A percentile compares a stretch with the other conserved stretches of the same genome.
These are phyloP conservation scores for Xylariales sp. DNA, from an alignment of 2,329 filamentous ascomycete genomes.

Conservation along the genomic window DNA sequence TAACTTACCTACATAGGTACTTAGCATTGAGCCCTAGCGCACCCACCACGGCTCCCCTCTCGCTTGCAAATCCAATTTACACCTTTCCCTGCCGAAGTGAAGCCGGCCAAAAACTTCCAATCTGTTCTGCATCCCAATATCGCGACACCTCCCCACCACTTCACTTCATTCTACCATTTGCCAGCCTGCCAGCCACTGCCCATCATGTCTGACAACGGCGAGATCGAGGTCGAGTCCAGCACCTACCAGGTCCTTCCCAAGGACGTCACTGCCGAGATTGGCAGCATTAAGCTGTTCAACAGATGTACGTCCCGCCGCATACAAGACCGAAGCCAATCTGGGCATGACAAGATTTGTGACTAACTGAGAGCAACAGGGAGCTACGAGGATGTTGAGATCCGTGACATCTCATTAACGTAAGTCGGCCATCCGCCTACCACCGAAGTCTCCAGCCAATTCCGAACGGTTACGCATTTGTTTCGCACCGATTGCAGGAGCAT, in stretches of 20 bases:
- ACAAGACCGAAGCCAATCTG: conserved; percentile 38
- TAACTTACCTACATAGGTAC: conserved; percentile 14
- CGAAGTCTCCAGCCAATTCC: conserved; percentile 40
- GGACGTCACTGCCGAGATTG: conserved; percentile 80
- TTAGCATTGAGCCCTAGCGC: conserved; percentile 38
- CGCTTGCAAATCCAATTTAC: conserved; percentile 39
- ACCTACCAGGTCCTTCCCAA: conserved; percentile 77
- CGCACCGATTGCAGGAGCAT: conserved; percentile 32
- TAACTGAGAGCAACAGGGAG: conserved; percentile 53
- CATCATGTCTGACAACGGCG: conserved; percentile 83
- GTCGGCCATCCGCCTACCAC: conserved; percentile 53
- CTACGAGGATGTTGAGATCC: conserved; percentile 99
- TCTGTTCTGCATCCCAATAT: conserved; percentile 46
- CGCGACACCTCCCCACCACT: conserved; percentile 50
- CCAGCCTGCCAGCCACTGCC: conserved; percentile 44
- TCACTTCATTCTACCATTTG: conserved; percentile 40
- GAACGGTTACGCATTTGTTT: conserved; percentile 21
- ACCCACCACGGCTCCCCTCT: conserved; percentile 39
- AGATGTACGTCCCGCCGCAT: conserved; percentile 49
- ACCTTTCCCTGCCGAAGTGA: conserved; percentile 39
- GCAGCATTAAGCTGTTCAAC: conserved; percentile 87
- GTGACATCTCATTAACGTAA: conserved; percentile 99
- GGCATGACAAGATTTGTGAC: conserved; percentile 9
- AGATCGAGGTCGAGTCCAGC: conserved; percentile 80
- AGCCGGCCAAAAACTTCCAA: conserved; percentile 48